A percentile compares a stretch with the other conserved stretches of the same genome.
Conservation (phyloP, 164 flowering plant species). For the Stephania cephalantha region DNA sequence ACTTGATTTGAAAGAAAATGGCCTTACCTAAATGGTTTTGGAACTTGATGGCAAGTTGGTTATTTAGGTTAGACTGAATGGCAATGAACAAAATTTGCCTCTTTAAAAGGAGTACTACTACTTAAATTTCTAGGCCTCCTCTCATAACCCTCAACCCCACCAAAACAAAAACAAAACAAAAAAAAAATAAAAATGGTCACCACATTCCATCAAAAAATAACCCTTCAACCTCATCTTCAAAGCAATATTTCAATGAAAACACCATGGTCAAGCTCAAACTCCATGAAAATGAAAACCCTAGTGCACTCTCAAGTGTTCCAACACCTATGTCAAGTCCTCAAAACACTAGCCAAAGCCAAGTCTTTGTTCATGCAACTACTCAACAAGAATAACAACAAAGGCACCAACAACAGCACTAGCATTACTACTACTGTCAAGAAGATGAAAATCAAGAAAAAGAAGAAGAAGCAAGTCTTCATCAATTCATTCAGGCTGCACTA, state of each 20-base stretch:
- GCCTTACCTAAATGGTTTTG: not conserved
- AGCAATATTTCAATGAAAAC: constrained; percentile 30
- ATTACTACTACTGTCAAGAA: constrained; percentile 19
- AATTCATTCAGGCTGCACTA: constrained; percentile 69
- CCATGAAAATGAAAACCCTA: constrained; percentile 64
- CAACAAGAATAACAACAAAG: constrained; percentile 24
- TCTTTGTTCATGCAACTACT: constrained; percentile 39
- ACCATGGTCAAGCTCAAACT: constrained; percentile 30
- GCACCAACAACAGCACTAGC: constrained; percentile 4
- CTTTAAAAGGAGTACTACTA: constrained; percentile 5
- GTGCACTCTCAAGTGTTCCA: constrained; percentile 54
- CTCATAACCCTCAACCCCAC: not conserved
- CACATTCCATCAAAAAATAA: constrained; percentile 23
- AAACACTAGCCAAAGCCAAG: constrained; percentile 50
- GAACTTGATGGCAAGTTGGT: constrained; percentile 7
- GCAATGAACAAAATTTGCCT: not conserved
- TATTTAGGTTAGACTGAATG: not conserved
- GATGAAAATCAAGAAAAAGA: constrained; percentile 23
- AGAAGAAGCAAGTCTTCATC: constrained; percentile 27
- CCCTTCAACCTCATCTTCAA: constrained; percentile 28
- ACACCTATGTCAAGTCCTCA: constrained; percentile 39
- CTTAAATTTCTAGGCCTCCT: not conserved
- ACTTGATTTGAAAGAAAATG: not conserved
- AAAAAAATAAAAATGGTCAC: constrained; percentile 6
- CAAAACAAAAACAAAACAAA: not conserved